Conservation (phyloP, 1,284 basidiomycete species). For the Leccinum subfulvum region DNA sequence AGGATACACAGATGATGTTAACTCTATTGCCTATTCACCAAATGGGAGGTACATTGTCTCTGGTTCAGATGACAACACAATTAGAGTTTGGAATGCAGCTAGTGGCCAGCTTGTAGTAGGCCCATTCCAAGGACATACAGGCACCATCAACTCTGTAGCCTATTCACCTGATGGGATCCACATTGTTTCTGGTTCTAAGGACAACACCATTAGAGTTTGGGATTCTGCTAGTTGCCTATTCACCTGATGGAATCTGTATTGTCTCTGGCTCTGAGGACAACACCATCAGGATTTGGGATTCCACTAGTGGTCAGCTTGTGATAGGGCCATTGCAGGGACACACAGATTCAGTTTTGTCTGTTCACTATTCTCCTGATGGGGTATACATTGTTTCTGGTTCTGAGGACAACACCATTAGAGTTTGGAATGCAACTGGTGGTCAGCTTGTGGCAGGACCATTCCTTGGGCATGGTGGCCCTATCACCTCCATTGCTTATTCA, state of each 20-base stretch:
- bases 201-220: neutral
- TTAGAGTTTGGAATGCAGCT: neutral
- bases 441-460: neutral
- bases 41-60: neutral
- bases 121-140: neutral
- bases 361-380: neutral
- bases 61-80: neutral
- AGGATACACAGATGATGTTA: neutral
- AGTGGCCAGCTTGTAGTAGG: neutral
- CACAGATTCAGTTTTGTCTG: neutral
- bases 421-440: neutral
- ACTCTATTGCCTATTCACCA: neutral
- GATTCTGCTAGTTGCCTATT: neutral
- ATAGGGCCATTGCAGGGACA: neutral
- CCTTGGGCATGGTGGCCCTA: neutral
- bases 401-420: neutral
- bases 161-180: neutral
- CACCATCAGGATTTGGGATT: neutral
- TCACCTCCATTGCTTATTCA: neutral
- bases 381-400: neutral
- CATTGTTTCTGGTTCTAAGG: neutral
- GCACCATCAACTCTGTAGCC: neutral
- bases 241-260: neutral
- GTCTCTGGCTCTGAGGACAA: neutral
- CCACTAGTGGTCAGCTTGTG: neutral